Percentiles rank a stretch among this genome's conserved stretches.
Evolutionary conservation across 2,329 filamentous ascomycete species (phyloP).

Genomic region (Pseudogymnoascus sp.): DNA sequence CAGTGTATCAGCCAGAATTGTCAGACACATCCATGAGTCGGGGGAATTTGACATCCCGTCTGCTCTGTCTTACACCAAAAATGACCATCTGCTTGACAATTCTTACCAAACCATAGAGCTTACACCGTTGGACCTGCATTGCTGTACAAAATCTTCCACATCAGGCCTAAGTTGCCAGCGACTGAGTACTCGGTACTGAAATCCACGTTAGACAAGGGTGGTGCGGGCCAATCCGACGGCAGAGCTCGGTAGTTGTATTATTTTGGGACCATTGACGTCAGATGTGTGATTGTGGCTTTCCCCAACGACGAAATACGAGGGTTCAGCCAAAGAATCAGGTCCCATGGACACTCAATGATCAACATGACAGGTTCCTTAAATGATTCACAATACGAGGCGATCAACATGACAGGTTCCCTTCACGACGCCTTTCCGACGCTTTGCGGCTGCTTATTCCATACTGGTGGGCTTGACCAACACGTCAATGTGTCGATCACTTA

Average conservation of each 20-base stretch:
- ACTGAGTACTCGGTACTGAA: neutral
- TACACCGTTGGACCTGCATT: neutral
- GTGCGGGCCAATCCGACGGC: neutral
- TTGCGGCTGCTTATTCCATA: neutral
- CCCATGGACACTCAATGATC: neutral
- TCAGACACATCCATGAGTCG: neutral
- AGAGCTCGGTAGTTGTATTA: neutral
- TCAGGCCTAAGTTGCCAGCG: neutral
- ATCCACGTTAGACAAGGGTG: neutral
- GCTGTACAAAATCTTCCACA: neutral
- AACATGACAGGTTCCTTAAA: neutral
- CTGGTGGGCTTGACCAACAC: neutral
- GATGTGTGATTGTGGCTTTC: neutral
- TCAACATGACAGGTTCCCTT: neutral
- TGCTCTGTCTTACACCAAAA: neutral
- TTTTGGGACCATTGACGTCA: constrained; percentile 1
- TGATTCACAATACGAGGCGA: neutral
- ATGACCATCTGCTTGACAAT: neutral
- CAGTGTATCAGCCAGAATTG: neutral
- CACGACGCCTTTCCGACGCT: neutral
- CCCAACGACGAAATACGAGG: constrained; percentile 2
- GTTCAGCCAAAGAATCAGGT: neutral
- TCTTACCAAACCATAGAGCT: neutral
- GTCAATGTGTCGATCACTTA: neutral
- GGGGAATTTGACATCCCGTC: neutral